A percentile compares a stretch with the other conserved stretches of the same genome.
These are phyloP conservation scores for Candida boidinii DNA, from an alignment of 805 yeast species.

Conservation along the genomic window DNA sequence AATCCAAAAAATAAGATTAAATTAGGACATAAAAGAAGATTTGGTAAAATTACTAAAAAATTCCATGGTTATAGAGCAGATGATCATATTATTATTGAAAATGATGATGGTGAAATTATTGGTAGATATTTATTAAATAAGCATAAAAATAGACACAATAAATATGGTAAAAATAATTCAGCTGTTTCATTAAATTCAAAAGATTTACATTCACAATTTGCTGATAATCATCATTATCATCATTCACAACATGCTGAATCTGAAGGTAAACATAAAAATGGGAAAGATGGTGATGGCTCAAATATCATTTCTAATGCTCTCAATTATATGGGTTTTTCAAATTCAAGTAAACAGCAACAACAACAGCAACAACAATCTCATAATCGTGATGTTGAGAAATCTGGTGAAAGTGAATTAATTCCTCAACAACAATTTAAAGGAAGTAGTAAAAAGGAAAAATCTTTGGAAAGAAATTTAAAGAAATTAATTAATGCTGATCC, in stretches of 20 bases:
- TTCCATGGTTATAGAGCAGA: constrained; percentile 72
- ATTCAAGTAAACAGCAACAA: neutral
- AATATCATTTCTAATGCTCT: neutral
- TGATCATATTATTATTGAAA: constrained; percentile 73
- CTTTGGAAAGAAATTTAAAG: constrained; percentile 18
- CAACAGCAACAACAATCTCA: neutral
- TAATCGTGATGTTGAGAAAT: constrained; percentile 11
- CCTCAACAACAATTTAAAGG: constrained; percentile 8
- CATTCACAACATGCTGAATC: too few relatives aligned
- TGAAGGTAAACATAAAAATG: neutral
- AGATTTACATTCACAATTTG: constrained; percentile 16
- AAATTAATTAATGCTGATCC: constrained; percentile 17
- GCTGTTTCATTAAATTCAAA: constrained; percentile 16
- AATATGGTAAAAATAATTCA: constrained; percentile 8
- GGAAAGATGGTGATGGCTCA: neutral
- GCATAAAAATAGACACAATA: constrained; percentile 9
- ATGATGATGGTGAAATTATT: constrained; percentile 85
- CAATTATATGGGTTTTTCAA: neutral
- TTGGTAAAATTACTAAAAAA: constrained; percentile 13
- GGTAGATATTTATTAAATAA: constrained; percentile 72
- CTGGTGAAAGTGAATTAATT: constrained; percentile 11
- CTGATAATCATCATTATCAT: neutral
- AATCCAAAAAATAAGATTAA: constrained; percentile 7
- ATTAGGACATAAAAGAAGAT: constrained; percentile 6
- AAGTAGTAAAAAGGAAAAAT: constrained; percentile 4